These are phyloP conservation scores for Flaveria trinervia DNA, from an alignment of 129 eudicot genomes.

Conservation along the genomic window DNA sequence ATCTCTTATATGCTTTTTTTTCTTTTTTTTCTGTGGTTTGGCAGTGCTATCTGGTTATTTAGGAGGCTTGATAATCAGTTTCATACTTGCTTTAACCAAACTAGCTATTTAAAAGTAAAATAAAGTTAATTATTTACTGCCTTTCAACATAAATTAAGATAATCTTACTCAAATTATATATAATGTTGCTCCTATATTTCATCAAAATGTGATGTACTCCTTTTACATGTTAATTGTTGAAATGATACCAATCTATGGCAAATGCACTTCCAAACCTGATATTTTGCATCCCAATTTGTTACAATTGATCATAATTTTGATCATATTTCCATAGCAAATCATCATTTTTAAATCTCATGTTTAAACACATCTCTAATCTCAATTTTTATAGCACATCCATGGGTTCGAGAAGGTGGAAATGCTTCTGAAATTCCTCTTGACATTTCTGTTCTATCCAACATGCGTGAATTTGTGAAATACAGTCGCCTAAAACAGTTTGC, in stretches of 20 bases:
- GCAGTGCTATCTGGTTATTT: not conserved
- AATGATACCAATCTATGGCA: not conserved
- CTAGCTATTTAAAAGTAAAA: not conserved
- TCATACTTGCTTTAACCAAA: not conserved
- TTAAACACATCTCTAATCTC: conserved; percentile 3
- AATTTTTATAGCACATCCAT: conserved; percentile 72
- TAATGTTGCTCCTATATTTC: not conserved
- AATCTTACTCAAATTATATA: not conserved
- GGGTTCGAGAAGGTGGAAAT: conserved; percentile 99
- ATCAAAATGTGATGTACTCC: not conserved
- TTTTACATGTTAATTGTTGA: not conserved
- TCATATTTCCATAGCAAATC: not conserved
- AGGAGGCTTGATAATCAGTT: not conserved
- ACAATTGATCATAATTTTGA: not conserved
- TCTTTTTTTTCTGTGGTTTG: not conserved
- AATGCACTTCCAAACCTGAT: not conserved
- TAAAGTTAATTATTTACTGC: not conserved
- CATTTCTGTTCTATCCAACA: conserved; percentile 80
- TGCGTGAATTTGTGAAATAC: conserved; percentile 92
- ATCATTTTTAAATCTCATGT: not conserved
- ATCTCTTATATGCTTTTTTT: not conserved
- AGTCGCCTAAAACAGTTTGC: conserved; percentile 93
- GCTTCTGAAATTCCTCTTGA: conserved; percentile 98
- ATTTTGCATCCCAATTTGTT: not conserved
- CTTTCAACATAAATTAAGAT: not conserved